Evolutionary conservation across 352 stramenopile genomes (phyloP).

Genomic region (Aphanomyces stellatus): DNA sequence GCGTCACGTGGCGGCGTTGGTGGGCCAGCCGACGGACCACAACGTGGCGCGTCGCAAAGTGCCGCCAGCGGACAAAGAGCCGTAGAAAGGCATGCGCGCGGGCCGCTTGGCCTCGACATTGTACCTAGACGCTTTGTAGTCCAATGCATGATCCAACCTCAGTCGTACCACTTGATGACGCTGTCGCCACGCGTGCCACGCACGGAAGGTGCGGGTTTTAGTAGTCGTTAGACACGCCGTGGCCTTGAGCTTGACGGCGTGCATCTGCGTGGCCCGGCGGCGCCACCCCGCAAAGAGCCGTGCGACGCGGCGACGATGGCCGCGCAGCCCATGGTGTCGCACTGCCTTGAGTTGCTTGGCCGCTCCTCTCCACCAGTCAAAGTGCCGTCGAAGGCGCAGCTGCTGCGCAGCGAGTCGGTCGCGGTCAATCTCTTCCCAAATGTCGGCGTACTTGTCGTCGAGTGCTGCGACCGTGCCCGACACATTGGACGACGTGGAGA

Average conservation of each 20-base stretch:
- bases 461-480: too few species aligned
- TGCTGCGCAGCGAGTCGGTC: not conserved
- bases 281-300: not conserved
- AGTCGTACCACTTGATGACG: too few species aligned
- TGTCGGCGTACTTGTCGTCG: conserved; percentile 14
- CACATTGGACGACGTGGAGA: not conserved
- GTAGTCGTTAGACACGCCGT: not conserved
- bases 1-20: too few species aligned
- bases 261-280: not conserved
- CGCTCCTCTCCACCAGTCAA: not conserved
- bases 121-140: too few species aligned
- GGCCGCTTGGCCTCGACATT: too few species aligned
- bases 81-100: too few species aligned
- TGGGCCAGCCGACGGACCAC: too few species aligned
- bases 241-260: not conserved
- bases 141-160: too few species aligned
- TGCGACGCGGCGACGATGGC: not conserved
- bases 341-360: not conserved
- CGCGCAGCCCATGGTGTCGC: not conserved
- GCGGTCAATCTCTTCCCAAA: conserved; percentile 8
- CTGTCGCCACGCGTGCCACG: too few species aligned
- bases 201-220: too few species aligned
- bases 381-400: not conserved
- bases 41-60: too few species aligned
- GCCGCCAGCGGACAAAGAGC: too few species aligned